Base-by-base conservation (phyloP, 495 filamentous ascomycete genomes). In the Penicillium cinerascens region DNA sequence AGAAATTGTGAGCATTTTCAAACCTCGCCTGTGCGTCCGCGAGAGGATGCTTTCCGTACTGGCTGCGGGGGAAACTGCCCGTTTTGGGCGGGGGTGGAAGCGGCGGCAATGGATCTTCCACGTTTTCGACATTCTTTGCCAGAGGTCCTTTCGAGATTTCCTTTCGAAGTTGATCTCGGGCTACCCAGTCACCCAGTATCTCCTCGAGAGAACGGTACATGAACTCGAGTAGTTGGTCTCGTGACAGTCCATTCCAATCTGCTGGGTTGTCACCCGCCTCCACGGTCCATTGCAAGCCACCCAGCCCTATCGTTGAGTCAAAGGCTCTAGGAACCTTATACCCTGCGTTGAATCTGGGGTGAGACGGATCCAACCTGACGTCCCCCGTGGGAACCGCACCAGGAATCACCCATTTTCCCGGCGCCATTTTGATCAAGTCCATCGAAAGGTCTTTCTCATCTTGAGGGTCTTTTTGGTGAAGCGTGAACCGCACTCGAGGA, bases 271-370 rank as follows among this genome's bases (percentile, higher is more conserved):
- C 17, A n/a, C 65, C 68, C 17, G 61, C 37, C 2, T 71, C 65
- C 37, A 71, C 67, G 6, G 29, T 42, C 68, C 68, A 71, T 15
- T 51, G 10, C 18, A 68, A 41, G 2, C 20, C 25, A 4, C 43
- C 52, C 15, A 63, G 60, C 13, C 56, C 56, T 5, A 47, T 27
- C 9, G 40, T 36, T 26, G 35, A 44, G 38, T 61, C 52, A 46
- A 33, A 27, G 37, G 50, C 37, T 20, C 13, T 44, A 35, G 37
- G 33, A 26, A 8, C 29, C 15, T 44, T 38, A 44, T 35, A 39
- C 26, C 6, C 54, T 35, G 1, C 44, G 27, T 16, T 25, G 44
- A 36, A 33, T 33, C 11, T 33, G 11, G 29, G 9, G 13, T 33
- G 29, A 33, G 29, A 13, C 11, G 29, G 29, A 10, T 17, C n/a